phyloP scores from a whole-genome alignment of 1,284 basidiomycete species.

The Cutaneotrichosporon mucoides region DNA sequence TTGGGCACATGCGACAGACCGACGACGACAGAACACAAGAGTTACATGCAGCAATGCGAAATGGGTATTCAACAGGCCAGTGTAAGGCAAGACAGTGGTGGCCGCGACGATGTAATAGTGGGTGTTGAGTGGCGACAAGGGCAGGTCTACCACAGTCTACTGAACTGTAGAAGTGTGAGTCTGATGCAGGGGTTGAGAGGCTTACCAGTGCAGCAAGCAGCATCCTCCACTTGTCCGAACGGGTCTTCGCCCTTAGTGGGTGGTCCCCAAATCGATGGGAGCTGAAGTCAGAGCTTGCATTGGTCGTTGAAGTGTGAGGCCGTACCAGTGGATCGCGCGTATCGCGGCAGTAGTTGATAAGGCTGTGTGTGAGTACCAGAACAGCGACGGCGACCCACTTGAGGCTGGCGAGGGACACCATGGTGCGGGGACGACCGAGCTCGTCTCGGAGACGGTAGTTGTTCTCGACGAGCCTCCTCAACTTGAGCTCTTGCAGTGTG shows the following conservation, averaged over 20 bases:
- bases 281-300: constrained; percentile 51
- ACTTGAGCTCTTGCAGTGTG: constrained; percentile 93
- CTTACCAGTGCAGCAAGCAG: constrained; percentile 40
- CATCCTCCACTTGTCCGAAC: constrained; percentile 31
- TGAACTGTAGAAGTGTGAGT: no score
- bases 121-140: no score
- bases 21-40: no score
- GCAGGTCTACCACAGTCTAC: background rate
- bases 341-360: constrained; percentile 88
- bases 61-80: no score
- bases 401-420: constrained; percentile 80
- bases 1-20: no score
- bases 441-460: constrained; percentile 91
- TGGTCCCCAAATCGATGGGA: constrained; percentile 90
- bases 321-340: constrained; percentile 81
- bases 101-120: no score
- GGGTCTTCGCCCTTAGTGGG: constrained; percentile 69
- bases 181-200: no score
- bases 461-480: constrained; percentile 85
- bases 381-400: constrained; percentile 30
- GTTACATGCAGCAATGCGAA: no score
- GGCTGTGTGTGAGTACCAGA: constrained; percentile 52
- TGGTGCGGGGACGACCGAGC: constrained; percentile 76
- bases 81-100: no score
- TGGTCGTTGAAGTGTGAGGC: constrained; percentile 22